Evolutionary conservation across 2,329 filamentous ascomycete genomes (phyloP), one percentile per base, ranked within the genome.

Genomic region (Sporothrix inflata): DNA sequence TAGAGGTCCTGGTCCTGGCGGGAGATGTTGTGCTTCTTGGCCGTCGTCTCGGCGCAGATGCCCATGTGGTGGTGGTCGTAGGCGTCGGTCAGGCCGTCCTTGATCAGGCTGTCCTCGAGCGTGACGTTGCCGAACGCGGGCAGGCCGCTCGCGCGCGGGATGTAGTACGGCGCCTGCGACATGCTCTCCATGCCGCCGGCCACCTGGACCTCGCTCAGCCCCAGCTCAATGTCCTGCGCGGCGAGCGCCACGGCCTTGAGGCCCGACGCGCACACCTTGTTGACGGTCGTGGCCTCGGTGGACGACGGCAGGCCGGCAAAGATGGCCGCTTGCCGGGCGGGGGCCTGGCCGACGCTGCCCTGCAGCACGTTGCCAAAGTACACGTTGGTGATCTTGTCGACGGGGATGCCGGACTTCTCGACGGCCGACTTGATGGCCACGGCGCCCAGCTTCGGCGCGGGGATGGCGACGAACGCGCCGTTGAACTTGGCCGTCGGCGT

Each of bases 131-230:
- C 96, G 78, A 98, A 98, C 0, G 94, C 85, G 0, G 94, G 93
- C 76, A 96, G 86, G 74, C 92, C 89, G 78, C 90, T 93, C n/a
- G 94, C 89, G 42, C 96, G 90, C 8, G 92, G 90, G 40, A 97
- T 84, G 80, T 98, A 98, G 82, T 97, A 97, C 2, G 96, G 96
- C 4, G 97, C 94, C 51, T 92, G 88, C 6, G 93, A 93, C 96
- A 99, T 99, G 82, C 93, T 98, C 84, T 99, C 96, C 92, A 99
- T 98, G 70, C 96, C 96, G 74, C 96, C 96, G 1, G 96, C 96
- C 8, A 98, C 87, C 80, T 97, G 92, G 0, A 92, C 94, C 78
- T 97, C 93, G 19, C 94, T 89, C 11, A 97, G 87, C 5, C 96
- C 95, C 12, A 99, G 88, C 82, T 98, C 93, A 77, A 98, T 97